A percentile compares a stretch with the other conserved stretches of the same genome.
phyloP scores from a whole-genome alignment of 1,284 basidiomycete species.

The Trametes versicolor region DNA sequence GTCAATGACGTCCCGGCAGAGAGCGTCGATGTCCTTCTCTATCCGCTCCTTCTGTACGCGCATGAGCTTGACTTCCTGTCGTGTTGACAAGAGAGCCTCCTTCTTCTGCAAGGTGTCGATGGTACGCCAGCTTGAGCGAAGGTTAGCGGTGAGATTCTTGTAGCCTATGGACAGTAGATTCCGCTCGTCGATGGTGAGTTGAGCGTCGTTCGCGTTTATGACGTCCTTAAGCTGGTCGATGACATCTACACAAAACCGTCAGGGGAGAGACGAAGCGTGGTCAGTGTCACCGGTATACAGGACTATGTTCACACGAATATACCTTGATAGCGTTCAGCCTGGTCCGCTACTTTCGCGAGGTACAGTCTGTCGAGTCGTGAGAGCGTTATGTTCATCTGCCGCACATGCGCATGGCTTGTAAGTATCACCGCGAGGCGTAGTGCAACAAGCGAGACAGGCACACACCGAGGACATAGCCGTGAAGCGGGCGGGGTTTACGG shows the following conservation, averaged over 20 bases:
- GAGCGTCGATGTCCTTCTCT: conserved; percentile 62
- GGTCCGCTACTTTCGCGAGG: conserved; percentile 72
- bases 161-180: conserved; percentile 77
- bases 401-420: conserved; percentile 4
- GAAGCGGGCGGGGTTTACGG: background rate
- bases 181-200: conserved; percentile 69
- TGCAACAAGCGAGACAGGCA: background rate
- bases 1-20: conserved; percentile 67
- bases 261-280: background rate
- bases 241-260: conserved; percentile 56
- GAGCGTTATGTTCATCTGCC: conserved; percentile 36
- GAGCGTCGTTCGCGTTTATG: conserved; percentile 56
- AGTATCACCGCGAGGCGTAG: background rate
- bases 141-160: conserved; percentile 71
- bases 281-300: background rate
- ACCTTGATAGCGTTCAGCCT: conserved; percentile 76
- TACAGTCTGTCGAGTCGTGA: conserved; percentile 53
- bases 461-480: conserved; percentile 23
- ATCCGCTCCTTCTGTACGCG: conserved; percentile 62
- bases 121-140: conserved; percentile 71
- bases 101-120: conserved; percentile 65
- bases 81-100: conserved; percentile 47
- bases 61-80: conserved; percentile 58
- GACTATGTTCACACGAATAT: conserved; percentile 19
- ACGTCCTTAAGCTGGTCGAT: conserved; percentile 66